Conservation (phyloP, 768 basidiomycete species). For the Trametes punicea region DNA sequence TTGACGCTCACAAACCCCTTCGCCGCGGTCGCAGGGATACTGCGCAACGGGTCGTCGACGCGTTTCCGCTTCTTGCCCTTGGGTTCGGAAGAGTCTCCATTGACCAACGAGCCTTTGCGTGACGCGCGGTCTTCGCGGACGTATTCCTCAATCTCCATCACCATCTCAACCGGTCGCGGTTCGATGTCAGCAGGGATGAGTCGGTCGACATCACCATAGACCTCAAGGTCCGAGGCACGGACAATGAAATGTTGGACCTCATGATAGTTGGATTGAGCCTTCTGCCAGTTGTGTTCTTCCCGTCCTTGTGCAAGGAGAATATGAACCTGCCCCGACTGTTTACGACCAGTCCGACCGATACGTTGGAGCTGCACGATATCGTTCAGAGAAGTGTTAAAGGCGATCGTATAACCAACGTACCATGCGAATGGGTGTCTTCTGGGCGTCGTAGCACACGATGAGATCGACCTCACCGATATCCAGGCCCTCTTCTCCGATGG, state of each 20-base stretch:
- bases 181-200: constrained; percentile 76
- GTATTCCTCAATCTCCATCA: constrained; percentile 76
- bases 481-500: constrained; percentile 96
- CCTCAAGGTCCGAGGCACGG: constrained; percentile 80
- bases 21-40: constrained; percentile 71
- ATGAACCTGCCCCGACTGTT: constrained; percentile 85
- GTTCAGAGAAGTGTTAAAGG: not conserved
- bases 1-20: constrained; percentile 70
- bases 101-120: constrained; percentile 33
- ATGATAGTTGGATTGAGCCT: constrained; percentile 80
- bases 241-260: constrained; percentile 87
- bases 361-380: constrained; percentile 73
- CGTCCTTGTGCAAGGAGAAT: constrained; percentile 87
- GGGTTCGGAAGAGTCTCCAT: constrained; percentile 29
- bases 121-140: constrained; percentile 42
- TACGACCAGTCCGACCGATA: constrained; percentile 91
- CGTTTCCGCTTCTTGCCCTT: constrained; percentile 61
- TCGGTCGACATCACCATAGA: constrained; percentile 90
- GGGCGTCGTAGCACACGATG: constrained; percentile 94
- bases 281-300: constrained; percentile 88
- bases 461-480: constrained; percentile 98
- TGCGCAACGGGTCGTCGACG: constrained; percentile 61
- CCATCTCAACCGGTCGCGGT: constrained; percentile 75
- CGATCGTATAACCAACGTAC: constrained; percentile 40
- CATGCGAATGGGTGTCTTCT: constrained; percentile 95